A percentile compares a stretch with the other conserved stretches of the same genome.
Conservation (phyloP, 345 rosid genomes). For the Cardamine chenopodiifolia region DNA sequence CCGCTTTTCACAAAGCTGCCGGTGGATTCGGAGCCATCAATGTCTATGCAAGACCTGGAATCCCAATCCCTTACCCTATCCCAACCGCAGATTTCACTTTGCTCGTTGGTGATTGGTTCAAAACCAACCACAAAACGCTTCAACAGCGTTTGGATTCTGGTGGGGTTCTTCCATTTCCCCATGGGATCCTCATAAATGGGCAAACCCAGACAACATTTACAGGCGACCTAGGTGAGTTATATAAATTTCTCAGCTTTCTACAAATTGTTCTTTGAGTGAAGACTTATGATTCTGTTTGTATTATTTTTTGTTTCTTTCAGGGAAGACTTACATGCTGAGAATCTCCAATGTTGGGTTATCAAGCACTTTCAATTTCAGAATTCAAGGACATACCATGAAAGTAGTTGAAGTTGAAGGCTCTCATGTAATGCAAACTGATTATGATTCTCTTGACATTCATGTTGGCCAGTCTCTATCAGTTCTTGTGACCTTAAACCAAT, state of each 20-base stretch:
- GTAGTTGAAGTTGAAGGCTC: constrained; percentile 93
- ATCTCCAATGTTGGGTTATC: constrained; percentile 82
- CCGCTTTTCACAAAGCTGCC: constrained; percentile 74
- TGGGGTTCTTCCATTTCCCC: constrained; percentile 62
- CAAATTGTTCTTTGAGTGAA: neutral
- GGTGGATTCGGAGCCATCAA: constrained; percentile 84
- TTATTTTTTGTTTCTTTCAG: constrained; percentile 41
- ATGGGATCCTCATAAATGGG: constrained; percentile 70
- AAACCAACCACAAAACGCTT: constrained; percentile 62
- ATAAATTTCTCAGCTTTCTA: neutral
- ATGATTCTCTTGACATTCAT: constrained; percentile 86
- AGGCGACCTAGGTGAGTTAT: constrained; percentile 61
- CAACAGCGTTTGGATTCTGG: constrained; percentile 61
- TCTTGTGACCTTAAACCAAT: constrained; percentile 69
- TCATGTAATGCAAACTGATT: constrained; percentile 67
- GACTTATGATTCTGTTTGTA: neutral
- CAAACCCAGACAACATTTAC: constrained; percentile 51
- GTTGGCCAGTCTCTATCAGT: constrained; percentile 86
- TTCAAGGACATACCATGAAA: constrained; percentile 79
- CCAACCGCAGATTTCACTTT: constrained; percentile 75
- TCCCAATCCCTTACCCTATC: constrained; percentile 72
- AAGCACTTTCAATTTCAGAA: constrained; percentile 75
- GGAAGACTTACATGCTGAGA: constrained; percentile 84
- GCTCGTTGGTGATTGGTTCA: constrained; percentile 86
- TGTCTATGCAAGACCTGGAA: constrained; percentile 62